Evolutionary conservation across 257 asterid species (phyloP).

Genomic region (Capsicum baccatum): DNA sequence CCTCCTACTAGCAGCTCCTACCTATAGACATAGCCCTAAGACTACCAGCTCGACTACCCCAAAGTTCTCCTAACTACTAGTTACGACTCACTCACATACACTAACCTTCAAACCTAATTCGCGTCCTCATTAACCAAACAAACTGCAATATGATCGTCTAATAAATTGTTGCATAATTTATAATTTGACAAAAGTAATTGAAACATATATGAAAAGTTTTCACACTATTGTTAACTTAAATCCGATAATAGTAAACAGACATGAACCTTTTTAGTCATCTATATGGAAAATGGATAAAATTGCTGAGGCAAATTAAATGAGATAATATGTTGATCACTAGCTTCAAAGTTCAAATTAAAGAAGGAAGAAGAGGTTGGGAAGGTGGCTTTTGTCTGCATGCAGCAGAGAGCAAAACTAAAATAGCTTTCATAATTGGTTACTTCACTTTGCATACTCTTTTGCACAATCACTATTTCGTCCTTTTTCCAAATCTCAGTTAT

Average conservation of each 20-base stretch:
- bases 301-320: not conserved
- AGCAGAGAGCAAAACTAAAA: not conserved
- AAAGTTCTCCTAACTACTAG: too few species aligned
- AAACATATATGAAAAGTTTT: too few species aligned
- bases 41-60: too few species aligned
- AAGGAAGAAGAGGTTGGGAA: not conserved
- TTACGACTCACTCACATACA: too few species aligned
- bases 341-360: not conserved
- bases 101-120: too few species aligned
- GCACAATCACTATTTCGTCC: not conserved
- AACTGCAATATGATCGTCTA: too few species aligned
- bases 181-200: too few species aligned
- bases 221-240: too few species aligned
- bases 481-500: not conserved
- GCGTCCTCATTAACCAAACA: too few species aligned
- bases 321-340: not conserved
- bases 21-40: too few species aligned
- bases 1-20: too few species aligned
- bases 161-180: too few species aligned
- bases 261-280: not conserved
- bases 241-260: not conserved
- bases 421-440: constrained; percentile 9
- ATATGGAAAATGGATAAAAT: not conserved
- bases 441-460: not conserved
- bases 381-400: not conserved